Conservation (phyloP, 352 stramenopile species). For the Globisporangium okanoganense region DNA sequence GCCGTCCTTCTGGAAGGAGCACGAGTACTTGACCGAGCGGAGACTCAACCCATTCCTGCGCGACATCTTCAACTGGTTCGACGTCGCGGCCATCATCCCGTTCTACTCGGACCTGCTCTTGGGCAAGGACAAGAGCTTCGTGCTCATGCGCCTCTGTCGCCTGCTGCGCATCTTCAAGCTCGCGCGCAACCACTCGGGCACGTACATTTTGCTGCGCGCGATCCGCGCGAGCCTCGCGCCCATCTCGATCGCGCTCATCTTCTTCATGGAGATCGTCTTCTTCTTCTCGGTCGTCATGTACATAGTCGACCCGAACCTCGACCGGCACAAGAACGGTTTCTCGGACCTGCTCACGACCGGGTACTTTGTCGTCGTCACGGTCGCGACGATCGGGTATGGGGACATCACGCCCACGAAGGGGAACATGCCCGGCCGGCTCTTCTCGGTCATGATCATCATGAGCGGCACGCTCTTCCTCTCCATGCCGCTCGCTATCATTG, state of each 20-base stretch:
- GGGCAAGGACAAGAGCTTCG: slow-evolving; percentile 69
- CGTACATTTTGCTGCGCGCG: slow-evolving; percentile 69
- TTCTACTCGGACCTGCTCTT: slow-evolving; percentile 79
- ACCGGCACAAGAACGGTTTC: slow-evolving; percentile 60
- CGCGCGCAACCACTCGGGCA: slow-evolving; percentile 71
- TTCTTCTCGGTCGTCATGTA: slow-evolving; percentile 83
- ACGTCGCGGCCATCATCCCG: slow-evolving; percentile 59
- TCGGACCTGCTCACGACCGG: slow-evolving; percentile 66
- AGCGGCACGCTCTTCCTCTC: slow-evolving; percentile 80
- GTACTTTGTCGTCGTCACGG: slow-evolving; percentile 75
- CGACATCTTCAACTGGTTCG: slow-evolving; percentile 84
- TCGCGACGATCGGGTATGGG: slow-evolving; percentile 74
- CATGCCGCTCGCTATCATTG: slow-evolving; percentile 85
- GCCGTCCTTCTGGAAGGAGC: slow-evolving; percentile 67
- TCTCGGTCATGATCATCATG: slow-evolving; percentile 83
- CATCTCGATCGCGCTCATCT: slow-evolving; percentile 78
- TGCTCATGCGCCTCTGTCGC: slow-evolving; percentile 62
- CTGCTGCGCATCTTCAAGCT: slow-evolving; percentile 81
- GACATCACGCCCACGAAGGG: slow-evolving; percentile 74
- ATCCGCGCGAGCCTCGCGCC: slow-evolving; percentile 69
- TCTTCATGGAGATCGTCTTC: slow-evolving; percentile 77
- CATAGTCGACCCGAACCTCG: slow-evolving; percentile 69
- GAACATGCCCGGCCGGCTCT: slow-evolving; percentile 58
- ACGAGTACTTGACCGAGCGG: slow-evolving; percentile 64
- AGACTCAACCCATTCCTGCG: slow-evolving; percentile 62